Evolutionary conservation across 805 yeast genomes (phyloP), one percentile per base, ranked within the genome.

Genomic region (Sporopachydermia quercuum): DNA sequence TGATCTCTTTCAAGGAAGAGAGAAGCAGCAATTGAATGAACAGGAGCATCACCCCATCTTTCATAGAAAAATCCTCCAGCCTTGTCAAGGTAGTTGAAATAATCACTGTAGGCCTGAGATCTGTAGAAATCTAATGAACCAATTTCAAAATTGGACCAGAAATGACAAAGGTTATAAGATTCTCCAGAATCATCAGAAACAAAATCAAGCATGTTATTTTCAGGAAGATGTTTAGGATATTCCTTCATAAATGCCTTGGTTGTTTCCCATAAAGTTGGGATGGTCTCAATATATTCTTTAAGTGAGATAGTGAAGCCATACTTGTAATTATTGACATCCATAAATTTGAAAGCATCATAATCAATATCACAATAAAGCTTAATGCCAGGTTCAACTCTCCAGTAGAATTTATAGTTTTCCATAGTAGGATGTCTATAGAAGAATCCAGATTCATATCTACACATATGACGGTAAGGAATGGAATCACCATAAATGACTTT

Each of bases 301-400:
- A 82, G 61, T 3, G 87, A 68, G 45, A 84, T 70, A 35, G 89
- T 74, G 60, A 81, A 84, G 5, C 87, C 86, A 56, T 82, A 84
- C 40, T 65, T 70, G 61, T 79, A 74, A 42, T 71, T 65, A 55
- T 79, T 73, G 53, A 77, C 84, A 49, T 73, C 73, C 94, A 84
- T 81, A 61, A 66, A 81, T 59, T 75, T 70, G 70, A 84, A 84
- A 8, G 82, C 62, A 54, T 84, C 95, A 57, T 79, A 79, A 49
- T 76, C 75, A 43, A 86, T 64, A 55, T 83, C 84, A 62, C 94
- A 85, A 58, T 62, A 72, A 46, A 82, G 68, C 54, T 72, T 70
- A 49, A 78, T 74, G 48, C 72, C 78, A 11, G 95, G 95, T 61
- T 86, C 96, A 30, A 86, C 87, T 58, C 94, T 76, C 96, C 95